Evolutionary conservation across 1,284 basidiomycete genomes (phyloP).

Genomic region (Boletus semigastroideus): DNA sequence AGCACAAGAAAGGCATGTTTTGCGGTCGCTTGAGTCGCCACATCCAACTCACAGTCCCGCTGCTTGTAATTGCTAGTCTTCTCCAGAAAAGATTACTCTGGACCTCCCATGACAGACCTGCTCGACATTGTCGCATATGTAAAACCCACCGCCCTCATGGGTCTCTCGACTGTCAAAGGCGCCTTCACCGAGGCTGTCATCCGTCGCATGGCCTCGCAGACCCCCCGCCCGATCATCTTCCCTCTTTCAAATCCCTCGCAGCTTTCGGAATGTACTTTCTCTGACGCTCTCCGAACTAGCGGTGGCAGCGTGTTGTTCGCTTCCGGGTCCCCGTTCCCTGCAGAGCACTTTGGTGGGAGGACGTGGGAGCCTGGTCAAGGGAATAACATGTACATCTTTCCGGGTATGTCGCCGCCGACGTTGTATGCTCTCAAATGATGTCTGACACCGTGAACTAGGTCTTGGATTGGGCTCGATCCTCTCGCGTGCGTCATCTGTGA

Average conservation of each 20-base stretch:
- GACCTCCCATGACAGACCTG: conserved; percentile 73
- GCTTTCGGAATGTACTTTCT: conserved; percentile 83
- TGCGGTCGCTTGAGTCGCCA: neutral
- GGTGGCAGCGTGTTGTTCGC: conserved; percentile 82
- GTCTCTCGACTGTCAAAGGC: conserved; percentile 84
- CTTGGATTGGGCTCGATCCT: conserved; percentile 82
- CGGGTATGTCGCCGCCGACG: conserved; percentile 42
- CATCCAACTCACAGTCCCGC: neutral
- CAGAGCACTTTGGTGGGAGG: conserved; percentile 57
- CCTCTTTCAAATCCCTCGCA: conserved; percentile 93
- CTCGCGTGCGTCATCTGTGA: conserved; percentile 62
- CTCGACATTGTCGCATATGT: conserved; percentile 84
- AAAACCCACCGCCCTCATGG: conserved; percentile 88
- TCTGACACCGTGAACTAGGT: conserved; percentile 38
- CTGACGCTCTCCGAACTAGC: conserved; percentile 80
- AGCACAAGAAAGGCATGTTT: conserved; percentile 77
- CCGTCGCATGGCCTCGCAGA: conserved; percentile 80
- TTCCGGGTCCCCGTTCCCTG: conserved; percentile 86
- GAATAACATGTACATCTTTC: conserved; percentile 88
- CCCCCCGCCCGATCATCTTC: conserved; percentile 90
- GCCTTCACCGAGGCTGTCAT: conserved; percentile 82
- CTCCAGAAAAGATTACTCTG: conserved; percentile 76
- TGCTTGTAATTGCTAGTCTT: conserved; percentile 54
- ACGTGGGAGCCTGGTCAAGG: conserved; percentile 84
- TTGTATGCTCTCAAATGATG: conserved; percentile 5